phyloP scores from a whole-genome alignment of 2,329 filamentous ascomycete species.

The Aspergillus uvarum region DNA sequence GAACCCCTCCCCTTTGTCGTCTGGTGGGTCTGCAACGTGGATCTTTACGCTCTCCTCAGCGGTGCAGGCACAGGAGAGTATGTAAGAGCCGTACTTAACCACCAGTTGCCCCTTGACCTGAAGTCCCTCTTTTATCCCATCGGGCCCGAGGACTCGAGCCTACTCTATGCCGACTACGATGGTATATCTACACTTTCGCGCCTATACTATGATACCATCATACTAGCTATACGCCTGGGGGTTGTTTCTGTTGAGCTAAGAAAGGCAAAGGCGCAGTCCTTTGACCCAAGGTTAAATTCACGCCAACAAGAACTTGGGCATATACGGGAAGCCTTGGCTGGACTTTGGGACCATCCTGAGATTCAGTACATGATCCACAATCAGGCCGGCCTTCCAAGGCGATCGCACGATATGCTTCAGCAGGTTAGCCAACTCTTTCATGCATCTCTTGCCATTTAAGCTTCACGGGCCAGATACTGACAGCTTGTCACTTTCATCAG shows the following conservation, averaged over 20 bases:
- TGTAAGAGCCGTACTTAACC: conserved; percentile 47
- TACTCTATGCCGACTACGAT: conserved; percentile 38
- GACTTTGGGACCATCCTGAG: conserved; percentile 41
- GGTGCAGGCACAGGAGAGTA: conserved; percentile 54
- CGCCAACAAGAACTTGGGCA: conserved; percentile 37
- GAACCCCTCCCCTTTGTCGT: conserved; percentile 54
- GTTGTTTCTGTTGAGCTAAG: conserved; percentile 45
- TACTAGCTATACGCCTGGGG: conserved; percentile 48
- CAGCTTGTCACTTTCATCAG: conserved; percentile 1
- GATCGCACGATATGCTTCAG: conserved; percentile 42
- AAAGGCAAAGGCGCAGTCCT: conserved; percentile 29
- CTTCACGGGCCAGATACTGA: conserved; percentile 11
- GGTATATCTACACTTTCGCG: conserved; percentile 44
- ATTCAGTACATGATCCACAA: conserved; percentile 37
- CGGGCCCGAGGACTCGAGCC: conserved; percentile 34
- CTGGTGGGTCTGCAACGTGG: conserved; percentile 56
- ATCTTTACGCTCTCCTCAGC: conserved; percentile 56
- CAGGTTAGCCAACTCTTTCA: conserved; percentile 38
- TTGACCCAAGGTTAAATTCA: conserved; percentile 23
- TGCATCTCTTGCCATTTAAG: not conserved
- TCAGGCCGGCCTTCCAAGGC: conserved; percentile 37
- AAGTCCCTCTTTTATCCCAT: conserved; percentile 40
- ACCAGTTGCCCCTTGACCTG: conserved; percentile 49
- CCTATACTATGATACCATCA: conserved; percentile 47
- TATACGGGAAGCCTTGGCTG: conserved; percentile 38